Evolutionary conservation across 2,329 filamentous ascomycete genomes (phyloP), one percentile per base, ranked within the genome.

Genomic region (Epichloe bromicola): DNA sequence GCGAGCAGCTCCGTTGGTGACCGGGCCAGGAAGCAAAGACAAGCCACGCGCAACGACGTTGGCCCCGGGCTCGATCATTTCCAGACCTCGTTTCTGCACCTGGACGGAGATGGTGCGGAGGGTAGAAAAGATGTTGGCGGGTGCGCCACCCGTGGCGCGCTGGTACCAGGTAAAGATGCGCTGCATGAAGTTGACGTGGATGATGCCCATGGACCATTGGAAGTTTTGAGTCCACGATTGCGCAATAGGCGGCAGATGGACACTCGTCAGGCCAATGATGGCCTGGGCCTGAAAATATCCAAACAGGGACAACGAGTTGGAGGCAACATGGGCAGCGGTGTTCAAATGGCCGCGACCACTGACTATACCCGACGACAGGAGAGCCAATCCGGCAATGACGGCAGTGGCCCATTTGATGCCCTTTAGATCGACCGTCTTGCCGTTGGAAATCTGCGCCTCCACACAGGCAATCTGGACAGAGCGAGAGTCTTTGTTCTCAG

Each of bases 131-230:
- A 94, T 74, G n/a, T 80, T 85, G 7, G 88, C 82, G 1, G 90
- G 86, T 1, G 78, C 88, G 56, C 90, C 90, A 49, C 90, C 90
- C 2, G 90, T 96, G 2, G 90, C 80, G 55, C 90, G 85, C 69
- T 95, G 90, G 65, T 95, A 96, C 90, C 90, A 96, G 30, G 88
- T 95, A 55, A 88, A 87, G 61, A 95, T 85, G 38, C 74, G 74
- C 70, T 96, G 88, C 70, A 95, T 78, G 65, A 94, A 96, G 10
- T 73, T 74, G 43, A 95, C 76, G 50, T 79, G 79, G 60, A 96
- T 95, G 60, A 96, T 89, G 60, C 90, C 90, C 87, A 96, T 91
- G 62, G 85, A 93, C 90, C 90, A 96, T 64, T 94, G 86, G 71
- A 96, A 95, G 69, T 95, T 91, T 70, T 95, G 90, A 1, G 89